Evolutionary conservation across 108 stramenopile species (phyloP).

Genomic region (Aureococcus anophagefferens): DNA sequence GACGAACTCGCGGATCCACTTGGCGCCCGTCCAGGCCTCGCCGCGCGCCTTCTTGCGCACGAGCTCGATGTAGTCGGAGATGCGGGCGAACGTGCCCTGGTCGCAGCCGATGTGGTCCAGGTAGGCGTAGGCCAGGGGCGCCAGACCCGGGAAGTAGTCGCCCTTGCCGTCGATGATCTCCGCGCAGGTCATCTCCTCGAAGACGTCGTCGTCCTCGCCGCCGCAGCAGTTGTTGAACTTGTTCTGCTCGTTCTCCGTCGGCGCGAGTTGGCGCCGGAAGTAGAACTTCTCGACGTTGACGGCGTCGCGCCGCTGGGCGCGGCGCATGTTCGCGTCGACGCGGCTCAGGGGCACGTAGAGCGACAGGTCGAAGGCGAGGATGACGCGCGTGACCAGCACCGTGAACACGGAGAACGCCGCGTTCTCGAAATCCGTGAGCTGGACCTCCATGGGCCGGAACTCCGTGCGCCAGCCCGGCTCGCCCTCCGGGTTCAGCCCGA

Average conservation of each 20-base stretch:
- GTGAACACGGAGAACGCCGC: slow-evolving; percentile 91
- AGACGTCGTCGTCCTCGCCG: slow-evolving; percentile 70
- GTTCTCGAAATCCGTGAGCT: slow-evolving; percentile 96
- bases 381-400: slow-evolving; percentile 83
- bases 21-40: slow-evolving; percentile 80
- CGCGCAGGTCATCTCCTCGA: slow-evolving; percentile 90
- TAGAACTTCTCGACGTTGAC: slow-evolving; percentile 77
- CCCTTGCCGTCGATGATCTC: slow-evolving; percentile 95
- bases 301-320: slow-evolving; percentile 82
- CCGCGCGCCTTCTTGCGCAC: slow-evolving; percentile 77
- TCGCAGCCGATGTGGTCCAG: slow-evolving; percentile 89
- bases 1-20: slow-evolving; percentile 88
- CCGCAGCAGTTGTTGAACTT: slow-evolving; percentile 26
- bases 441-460: slow-evolving; percentile 95
- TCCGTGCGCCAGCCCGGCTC: slow-evolving; percentile 96
- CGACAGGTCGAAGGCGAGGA: slow-evolving; percentile 95
- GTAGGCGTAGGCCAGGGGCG: slow-evolving; percentile 87
- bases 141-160: slow-evolving; percentile 92
- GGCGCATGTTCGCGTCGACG: slow-evolving; percentile 96
- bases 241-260: slow-evolving; percentile 73
- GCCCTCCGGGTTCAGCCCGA: slow-evolving; percentile 52
- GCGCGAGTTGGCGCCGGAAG: slow-evolving; percentile 86
- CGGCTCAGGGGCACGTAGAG: slow-evolving; percentile 88
- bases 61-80: slow-evolving; percentile 68
- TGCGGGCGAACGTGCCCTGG: slow-evolving; percentile 51